Base-by-base conservation (phyloP, 2,329 filamentous ascomycete species). In the Nothomitra cinnamomea region DNA sequence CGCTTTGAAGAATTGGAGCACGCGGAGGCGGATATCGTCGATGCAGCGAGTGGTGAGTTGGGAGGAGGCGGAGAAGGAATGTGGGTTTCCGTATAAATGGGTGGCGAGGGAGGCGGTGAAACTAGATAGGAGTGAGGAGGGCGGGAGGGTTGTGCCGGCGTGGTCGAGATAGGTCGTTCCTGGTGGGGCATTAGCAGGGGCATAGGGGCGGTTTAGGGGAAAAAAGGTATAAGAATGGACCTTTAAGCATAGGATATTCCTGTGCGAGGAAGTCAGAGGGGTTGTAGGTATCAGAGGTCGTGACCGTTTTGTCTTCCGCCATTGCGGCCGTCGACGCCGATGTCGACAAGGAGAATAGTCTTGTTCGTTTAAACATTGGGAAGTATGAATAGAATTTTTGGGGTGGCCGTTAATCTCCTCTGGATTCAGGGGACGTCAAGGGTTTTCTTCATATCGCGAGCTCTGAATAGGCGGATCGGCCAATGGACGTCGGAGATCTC, bases 1-100 rank as follows among this genome's bases (percentile, higher is more conserved):
- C 1, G 88, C 89, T 43, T 83, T 81, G 68, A 95, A 88, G 61
- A 94, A 87, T 1, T 72, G 72, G 32, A 96, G 70, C 1, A 86
- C 72, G 13, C 79, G 75, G 36, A 87, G 67, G 7, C 90, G 79
- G 28, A 83, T 72, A 65, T 89, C 79, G 58, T 95, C 88, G 54
- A 95, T 79, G 4, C 83, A 76, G 1, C 76, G 73, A 0, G 85
- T 83, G 0, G 86, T 83, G 32, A 82, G 72, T 62, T 92, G 87
- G 0, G 90, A 94, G 2, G 88, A 83, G 13, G 76, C 71, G 1
- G 89, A 94, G 51, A 80, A 83, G 0, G 90, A 95, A 67, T 96
- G 90, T 0, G 90, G 90, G 58, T 96, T 96, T 38, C 89, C 90
- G 60, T 89, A 88, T 0, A 96, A 71, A 60, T 81, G 85, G 2